These are phyloP conservation scores for Medicago arabica DNA, from an alignment of 306 rosid genomes.

Conservation along the genomic window DNA sequence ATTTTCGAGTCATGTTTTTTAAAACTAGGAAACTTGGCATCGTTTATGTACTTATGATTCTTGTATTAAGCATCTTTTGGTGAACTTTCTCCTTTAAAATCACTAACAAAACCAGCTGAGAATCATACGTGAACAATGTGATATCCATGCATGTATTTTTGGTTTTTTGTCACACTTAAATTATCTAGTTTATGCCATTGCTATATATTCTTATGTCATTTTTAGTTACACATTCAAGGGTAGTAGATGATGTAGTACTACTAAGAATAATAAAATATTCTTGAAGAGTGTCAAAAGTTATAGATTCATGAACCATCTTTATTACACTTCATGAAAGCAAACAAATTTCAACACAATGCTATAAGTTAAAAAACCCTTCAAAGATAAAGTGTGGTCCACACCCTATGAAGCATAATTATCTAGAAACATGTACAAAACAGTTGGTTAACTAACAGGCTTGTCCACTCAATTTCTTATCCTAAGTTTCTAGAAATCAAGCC, in stretches of 20 bases:
- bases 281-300: constrained; percentile 4
- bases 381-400: constrained; percentile 41
- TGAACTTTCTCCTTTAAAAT: background rate
- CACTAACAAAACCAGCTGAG: background rate
- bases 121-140: background rate
- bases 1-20: too few relatives aligned
- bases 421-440: constrained; percentile 38
- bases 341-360: constrained; percentile 42
- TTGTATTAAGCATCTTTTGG: background rate
- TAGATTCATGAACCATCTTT: constrained; percentile 34
- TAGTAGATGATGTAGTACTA: constrained; percentile 34
- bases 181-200: background rate
- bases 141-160: background rate
- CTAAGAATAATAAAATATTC: constrained; percentile 38
- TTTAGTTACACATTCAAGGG: constrained; percentile 32
- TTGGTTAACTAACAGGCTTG: constrained; percentile 45
- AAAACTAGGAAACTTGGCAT: too few relatives aligned
- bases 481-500: background rate
- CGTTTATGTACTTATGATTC: background rate
- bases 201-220: constrained; percentile 4
- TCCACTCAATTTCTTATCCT: constrained; percentile 54
- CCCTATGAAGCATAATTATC: constrained; percentile 42
- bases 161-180: background rate
- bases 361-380: constrained; percentile 42
- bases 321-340: constrained; percentile 27